A percentile compares a stretch with the other conserved stretches of the same genome.
Conservation (phyloP, 2,329 filamentous ascomycete species). For the Fusarium euwallaceae region DNA sequence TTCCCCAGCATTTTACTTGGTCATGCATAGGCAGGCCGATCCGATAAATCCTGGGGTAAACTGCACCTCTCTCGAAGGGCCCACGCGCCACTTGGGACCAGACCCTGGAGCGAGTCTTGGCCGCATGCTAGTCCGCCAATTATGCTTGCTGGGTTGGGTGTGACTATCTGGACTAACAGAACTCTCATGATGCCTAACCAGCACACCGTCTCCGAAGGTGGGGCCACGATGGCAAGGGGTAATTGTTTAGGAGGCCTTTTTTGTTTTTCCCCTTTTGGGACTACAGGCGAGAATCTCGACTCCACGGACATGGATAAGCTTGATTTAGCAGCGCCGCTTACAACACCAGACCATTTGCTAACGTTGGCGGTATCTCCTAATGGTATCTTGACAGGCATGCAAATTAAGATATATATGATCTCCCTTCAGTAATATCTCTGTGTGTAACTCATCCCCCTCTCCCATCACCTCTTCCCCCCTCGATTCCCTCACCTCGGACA, state of each 20-base stretch:
- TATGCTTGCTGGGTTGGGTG: not conserved
- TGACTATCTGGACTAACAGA: not conserved
- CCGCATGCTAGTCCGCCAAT: not conserved
- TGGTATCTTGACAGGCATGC: not conserved
- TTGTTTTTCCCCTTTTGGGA: not conserved
- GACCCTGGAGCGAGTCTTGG: not conserved
- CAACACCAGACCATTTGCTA: not conserved
- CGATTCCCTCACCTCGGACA: not conserved
- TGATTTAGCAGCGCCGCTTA: not conserved
- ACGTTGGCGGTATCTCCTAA: not conserved
- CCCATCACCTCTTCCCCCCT: not conserved
- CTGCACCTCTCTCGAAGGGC: not conserved
- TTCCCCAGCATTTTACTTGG: not conserved
- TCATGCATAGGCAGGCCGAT: not conserved
- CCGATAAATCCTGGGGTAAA: not conserved
- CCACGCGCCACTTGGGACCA: too few species aligned
- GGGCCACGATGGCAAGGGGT: not conserved
- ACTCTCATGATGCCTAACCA: not conserved
- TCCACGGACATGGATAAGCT: not conserved
- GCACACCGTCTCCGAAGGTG: not conserved
- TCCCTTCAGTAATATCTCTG: not conserved
- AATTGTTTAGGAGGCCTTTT: not conserved
- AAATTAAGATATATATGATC: not conserved
- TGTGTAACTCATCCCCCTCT: not conserved
- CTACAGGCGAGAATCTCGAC: not conserved